Conservation (phyloP, 495 filamentous ascomycete species). For the Cercophora sp. region DNA sequence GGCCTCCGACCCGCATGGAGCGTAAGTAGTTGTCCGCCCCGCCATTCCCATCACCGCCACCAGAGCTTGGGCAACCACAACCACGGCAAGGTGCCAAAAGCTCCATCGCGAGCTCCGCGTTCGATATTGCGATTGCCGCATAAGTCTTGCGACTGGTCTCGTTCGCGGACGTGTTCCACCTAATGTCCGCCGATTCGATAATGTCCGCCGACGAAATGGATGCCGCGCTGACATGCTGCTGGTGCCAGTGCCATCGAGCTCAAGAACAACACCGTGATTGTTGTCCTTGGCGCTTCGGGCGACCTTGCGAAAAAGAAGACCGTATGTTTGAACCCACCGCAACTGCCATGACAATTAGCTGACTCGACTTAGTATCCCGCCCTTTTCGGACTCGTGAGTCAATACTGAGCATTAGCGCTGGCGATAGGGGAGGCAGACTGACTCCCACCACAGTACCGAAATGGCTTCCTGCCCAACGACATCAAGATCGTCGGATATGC, state of each 20-base stretch:
- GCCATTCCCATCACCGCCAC: constrained; percentile 26
- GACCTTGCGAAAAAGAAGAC: constrained; percentile 99
- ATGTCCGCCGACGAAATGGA: not conserved
- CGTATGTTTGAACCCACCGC: constrained; percentile 49
- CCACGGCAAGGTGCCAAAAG: constrained; percentile 5
- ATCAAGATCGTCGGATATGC: constrained; percentile 99
- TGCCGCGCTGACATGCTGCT: not conserved
- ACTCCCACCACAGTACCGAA: constrained; percentile 68
- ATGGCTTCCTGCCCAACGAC: constrained; percentile 97
- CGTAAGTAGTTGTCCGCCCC: constrained; percentile 41
- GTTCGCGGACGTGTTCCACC: too few relatives aligned
- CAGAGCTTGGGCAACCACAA: constrained; percentile 20
- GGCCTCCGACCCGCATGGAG: constrained; percentile 36
- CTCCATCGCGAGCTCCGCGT: not conserved
- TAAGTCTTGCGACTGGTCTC: too few relatives aligned
- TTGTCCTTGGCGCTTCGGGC: constrained; percentile 94
- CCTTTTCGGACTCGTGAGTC: constrained; percentile 91
- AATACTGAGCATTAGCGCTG: not conserved
- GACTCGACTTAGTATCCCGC: constrained; percentile 76
- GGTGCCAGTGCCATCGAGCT: constrained; percentile 64
- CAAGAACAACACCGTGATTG: constrained; percentile 96
- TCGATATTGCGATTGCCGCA: too few relatives aligned
- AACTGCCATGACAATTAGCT: constrained; percentile 23
- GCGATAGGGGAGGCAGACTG: constrained; percentile 16
- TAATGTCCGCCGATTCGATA: not conserved